These are phyloP conservation scores for Cicer judaicum DNA, from an alignment of 306 rosid species.

Conservation along the genomic window DNA sequence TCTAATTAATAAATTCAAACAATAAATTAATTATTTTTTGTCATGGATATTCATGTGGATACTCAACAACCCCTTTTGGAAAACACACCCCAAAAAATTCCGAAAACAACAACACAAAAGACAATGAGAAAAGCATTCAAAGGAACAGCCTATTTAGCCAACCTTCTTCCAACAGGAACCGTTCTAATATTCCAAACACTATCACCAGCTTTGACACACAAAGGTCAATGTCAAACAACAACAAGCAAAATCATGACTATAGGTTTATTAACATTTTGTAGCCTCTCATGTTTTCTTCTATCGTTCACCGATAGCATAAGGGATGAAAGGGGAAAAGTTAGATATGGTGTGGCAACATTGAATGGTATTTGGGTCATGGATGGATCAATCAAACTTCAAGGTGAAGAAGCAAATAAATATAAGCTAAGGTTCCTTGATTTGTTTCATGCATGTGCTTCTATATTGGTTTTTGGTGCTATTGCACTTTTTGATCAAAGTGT, in stretches of 20 bases:
- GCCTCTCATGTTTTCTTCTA: constrained; percentile 61
- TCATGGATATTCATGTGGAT: constrained; percentile 41
- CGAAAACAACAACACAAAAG: constrained; percentile 65
- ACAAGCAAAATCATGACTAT: constrained; percentile 54
- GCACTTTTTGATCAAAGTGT: constrained; percentile 76
- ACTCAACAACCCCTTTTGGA: constrained; percentile 51
- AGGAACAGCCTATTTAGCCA: constrained; percentile 70
- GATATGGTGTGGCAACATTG: constrained; percentile 66
- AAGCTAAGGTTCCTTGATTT: constrained; percentile 64
- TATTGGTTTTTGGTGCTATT: constrained; percentile 67
- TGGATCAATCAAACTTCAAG: constrained; percentile 48
- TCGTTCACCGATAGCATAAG: constrained; percentile 79
- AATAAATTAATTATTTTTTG: neutral
- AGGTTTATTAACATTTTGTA: constrained; percentile 57
- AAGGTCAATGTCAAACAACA: constrained; percentile 58
- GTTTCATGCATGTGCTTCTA: constrained; percentile 70
- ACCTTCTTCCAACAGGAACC: constrained; percentile 81
- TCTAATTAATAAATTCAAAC: neutral
- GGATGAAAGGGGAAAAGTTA: constrained; percentile 66
- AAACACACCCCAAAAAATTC: constrained; percentile 36
- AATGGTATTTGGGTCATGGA: constrained; percentile 79
- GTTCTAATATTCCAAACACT: constrained; percentile 66
- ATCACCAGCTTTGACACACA: constrained; percentile 64
- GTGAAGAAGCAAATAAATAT: constrained; percentile 52
- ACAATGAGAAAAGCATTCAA: constrained; percentile 73